Evolutionary conservation across 441 rosid species (phyloP).

Genomic region (Metrosideros polymorpha): DNA sequence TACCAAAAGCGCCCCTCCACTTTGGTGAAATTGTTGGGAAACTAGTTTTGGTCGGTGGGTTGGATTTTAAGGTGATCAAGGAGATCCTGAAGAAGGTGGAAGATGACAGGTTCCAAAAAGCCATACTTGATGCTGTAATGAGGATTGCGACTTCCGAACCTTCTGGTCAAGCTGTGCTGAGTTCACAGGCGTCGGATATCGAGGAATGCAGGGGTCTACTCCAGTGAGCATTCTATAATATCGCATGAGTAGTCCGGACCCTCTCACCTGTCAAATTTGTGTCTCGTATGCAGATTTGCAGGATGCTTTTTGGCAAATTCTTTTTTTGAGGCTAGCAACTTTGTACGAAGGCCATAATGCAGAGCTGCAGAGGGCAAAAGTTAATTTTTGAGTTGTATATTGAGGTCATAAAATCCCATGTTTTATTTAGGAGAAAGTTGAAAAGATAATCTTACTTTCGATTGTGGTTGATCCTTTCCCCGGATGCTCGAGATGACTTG

Average conservation of each 20-base stretch:
- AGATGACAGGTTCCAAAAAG: slow-evolving; percentile 44
- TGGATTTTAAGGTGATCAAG: slow-evolving; percentile 43
- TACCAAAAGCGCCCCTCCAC: slow-evolving; percentile 69
- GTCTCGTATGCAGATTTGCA: background rate
- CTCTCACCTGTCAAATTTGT: background rate
- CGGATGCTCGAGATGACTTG: background rate
- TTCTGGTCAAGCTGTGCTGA: slow-evolving; percentile 30
- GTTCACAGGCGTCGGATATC: slow-evolving; percentile 46
- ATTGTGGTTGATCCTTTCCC: background rate
- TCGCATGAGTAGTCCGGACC: background rate
- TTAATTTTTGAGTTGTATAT: background rate
- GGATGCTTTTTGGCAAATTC: background rate
- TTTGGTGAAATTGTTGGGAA: slow-evolving; percentile 75
- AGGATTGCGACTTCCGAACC: slow-evolving; percentile 25
- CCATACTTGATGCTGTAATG: slow-evolving; percentile 42
- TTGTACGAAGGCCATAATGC: background rate
- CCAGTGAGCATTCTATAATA: background rate
- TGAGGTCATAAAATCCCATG: background rate
- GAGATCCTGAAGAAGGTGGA: slow-evolving; percentile 64
- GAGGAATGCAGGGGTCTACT: slow-evolving; percentile 35
- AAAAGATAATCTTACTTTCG: background rate
- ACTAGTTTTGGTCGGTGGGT: slow-evolving; percentile 37
- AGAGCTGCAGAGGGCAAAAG: background rate
- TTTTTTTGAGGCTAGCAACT: background rate
- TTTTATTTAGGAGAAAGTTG: background rate